Base-by-base conservation (phyloP, 2,329 filamentous ascomycete genomes). In the Talaromyces sp. region DNA sequence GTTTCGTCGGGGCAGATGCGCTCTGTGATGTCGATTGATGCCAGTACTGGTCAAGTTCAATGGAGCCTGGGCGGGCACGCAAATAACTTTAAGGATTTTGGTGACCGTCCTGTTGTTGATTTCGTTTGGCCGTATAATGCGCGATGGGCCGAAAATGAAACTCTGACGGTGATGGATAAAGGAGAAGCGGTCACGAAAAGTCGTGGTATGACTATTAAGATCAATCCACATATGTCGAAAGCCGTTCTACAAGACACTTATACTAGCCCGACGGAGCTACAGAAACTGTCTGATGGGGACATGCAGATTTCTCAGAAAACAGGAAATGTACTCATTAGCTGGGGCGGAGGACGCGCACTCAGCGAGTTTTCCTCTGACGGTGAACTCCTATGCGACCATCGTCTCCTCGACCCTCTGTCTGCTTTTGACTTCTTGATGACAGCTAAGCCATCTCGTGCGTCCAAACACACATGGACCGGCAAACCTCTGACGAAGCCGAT, bases 361-460 rank as follows among this genome's bases (percentile, higher is more conserved):
- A 83, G 79, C 13, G 84, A 87, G 69, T 85, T 83, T 69, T 76
- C 77, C 0, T 69, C 75, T 1, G 79, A 82, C n/a, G 85, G 85
- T 9, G 73, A 79, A 9, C 72, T 82, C 3, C 75, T 87, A 19
- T 86, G 86, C 76, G 83, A 87, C 1, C 16, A 45, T 43, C 14
- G 13, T 14, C 4, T 59, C 14, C n/a, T 14, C 7, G 33, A 37
- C 11, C 31, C 11, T 6, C 19, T 22, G 2, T 39, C 33, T 16
- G 2, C 66, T 79, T 76, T 6, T 83, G 84, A 69, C 76, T 86
- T 70, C 79, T 69, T 56, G 71, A 47, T 8, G 7, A 3, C n/a
- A 13, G n/a, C 84, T 2, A 80, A 83, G 69, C 85, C 82, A 61
- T 88, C 88, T 69, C 81, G 85, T 37, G 81, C 80, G 2, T 83